These are phyloP conservation scores for Trametes elegans DNA, from an alignment of 768 basidiomycete genomes.

Conservation along the genomic window DNA sequence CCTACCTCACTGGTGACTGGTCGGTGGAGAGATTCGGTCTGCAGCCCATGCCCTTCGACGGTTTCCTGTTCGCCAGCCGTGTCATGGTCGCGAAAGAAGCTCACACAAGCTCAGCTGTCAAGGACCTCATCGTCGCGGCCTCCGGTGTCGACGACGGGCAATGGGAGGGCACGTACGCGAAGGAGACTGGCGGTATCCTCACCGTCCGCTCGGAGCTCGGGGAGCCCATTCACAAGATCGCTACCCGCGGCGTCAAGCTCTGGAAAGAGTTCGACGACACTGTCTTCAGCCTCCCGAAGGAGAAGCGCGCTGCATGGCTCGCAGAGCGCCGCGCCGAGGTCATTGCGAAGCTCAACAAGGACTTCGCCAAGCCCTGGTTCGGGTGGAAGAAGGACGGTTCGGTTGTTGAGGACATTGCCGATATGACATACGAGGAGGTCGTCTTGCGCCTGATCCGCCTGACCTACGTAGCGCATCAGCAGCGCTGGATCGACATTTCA, in stretches of 20 bases:
- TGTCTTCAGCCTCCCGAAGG: constrained; percentile 93
- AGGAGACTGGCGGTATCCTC: constrained; percentile 93
- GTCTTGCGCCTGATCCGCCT: constrained; percentile 87
- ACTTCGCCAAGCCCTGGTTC: constrained; percentile 98
- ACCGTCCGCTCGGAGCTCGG: constrained; percentile 98
- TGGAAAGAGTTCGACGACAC: constrained; percentile 99
- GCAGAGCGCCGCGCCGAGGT: constrained; percentile 84
- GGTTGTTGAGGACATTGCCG: constrained; percentile 81
- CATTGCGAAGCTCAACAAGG: constrained; percentile 87
- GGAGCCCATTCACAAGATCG: constrained; percentile 99
- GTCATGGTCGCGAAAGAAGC: constrained; percentile 99
- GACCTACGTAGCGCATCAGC: constrained; percentile 92
- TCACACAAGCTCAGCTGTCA: constrained; percentile 91
- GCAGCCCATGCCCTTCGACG: constrained; percentile 98
- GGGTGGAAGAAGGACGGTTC: constrained; percentile 91
- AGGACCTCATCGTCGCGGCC: constrained; percentile 94
- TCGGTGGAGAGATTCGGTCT: constrained; percentile 73
- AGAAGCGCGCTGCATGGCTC: constrained; percentile 91
- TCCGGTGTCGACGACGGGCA: constrained; percentile 85
- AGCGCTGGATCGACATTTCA: constrained; percentile 90
- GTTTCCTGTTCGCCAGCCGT: constrained; percentile 92
- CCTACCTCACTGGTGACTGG: constrained; percentile 97
- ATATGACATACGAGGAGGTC: constrained; percentile 99
- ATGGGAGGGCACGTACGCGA: constrained; percentile 94
- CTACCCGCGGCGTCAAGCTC: constrained; percentile 92